These are phyloP conservation scores for Achlya hypogyna DNA, from an alignment of 352 stramenopile genomes.

Conservation along the genomic window DNA sequence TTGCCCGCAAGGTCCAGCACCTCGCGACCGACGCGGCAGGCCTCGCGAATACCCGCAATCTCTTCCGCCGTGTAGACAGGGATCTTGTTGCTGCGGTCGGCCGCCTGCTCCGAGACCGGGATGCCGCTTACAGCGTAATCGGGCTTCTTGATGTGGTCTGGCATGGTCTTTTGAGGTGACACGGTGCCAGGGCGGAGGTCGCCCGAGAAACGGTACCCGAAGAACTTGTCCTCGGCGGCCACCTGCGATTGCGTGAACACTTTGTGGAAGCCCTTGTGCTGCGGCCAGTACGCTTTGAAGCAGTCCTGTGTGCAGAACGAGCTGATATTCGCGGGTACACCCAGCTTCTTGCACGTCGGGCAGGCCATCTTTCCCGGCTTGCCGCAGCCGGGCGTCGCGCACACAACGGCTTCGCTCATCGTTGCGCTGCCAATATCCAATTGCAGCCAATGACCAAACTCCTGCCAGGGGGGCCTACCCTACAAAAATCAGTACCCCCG, in stretches of 20 bases:
- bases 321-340: constrained; percentile 73
- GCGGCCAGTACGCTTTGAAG: constrained; percentile 93
- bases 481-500: too few species aligned
- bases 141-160: constrained; percentile 65
- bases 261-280: constrained; percentile 95
- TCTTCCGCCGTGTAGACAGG: constrained; percentile 90
- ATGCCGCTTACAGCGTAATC: constrained; percentile 88
- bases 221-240: constrained; percentile 43
- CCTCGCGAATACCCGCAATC: constrained; percentile 90
- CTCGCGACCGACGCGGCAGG: constrained; percentile 83
- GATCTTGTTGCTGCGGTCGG: constrained; percentile 58
- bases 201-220: constrained; percentile 78
- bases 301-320: constrained; percentile 92
- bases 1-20: constrained; percentile 93
- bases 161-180: constrained; percentile 64
- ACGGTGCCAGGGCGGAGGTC: constrained; percentile 72
- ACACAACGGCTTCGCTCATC: constrained; percentile 22
- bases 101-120: constrained; percentile 55
- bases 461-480: not conserved
- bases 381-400: constrained; percentile 60
- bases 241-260: constrained; percentile 84
- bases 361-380: constrained; percentile 83
- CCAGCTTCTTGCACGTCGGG: constrained; percentile 87
- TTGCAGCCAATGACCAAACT: not conserved
- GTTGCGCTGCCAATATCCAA: not conserved